Percentiles rank a stretch among this genome's conserved stretches.
These are phyloP conservation scores for Lophiotrema nucula DNA, from an alignment of 495 filamentous ascomycete species.

Conservation along the genomic window DNA sequence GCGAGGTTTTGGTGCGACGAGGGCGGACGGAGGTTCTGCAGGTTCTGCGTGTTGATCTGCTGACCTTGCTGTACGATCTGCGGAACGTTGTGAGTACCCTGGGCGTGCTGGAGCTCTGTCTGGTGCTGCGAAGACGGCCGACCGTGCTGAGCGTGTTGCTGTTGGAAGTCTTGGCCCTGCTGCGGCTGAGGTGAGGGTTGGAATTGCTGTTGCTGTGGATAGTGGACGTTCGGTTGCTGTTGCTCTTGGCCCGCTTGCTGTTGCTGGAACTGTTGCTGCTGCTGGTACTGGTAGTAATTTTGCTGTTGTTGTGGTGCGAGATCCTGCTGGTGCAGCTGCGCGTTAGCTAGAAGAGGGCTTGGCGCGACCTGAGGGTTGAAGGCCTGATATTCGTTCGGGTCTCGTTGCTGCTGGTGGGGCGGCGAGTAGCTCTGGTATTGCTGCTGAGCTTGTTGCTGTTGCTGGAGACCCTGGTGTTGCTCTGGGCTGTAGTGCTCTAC, in stretches of 20 bases:
- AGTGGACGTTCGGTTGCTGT: conserved; percentile 22
- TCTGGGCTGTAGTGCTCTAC: conserved; percentile 36
- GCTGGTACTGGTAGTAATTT: conserved; percentile 32
- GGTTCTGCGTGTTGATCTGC: conserved; percentile 22
- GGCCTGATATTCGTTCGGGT: conserved; percentile 31
- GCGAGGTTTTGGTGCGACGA: conserved; percentile 29
- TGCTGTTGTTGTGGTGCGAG: conserved; percentile 22
- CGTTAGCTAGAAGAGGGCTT: conserved; percentile 20
- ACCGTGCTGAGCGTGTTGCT: conserved; percentile 24
- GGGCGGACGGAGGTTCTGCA: conserved; percentile 30
- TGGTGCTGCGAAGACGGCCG: conserved; percentile 25
- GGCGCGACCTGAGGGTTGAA: conserved; percentile 26
- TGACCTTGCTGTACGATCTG: conserved; percentile 28
- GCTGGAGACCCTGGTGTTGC: conserved; percentile 25
- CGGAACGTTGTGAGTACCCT: conserved; percentile 23
- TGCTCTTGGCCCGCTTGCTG: conserved; percentile 22
- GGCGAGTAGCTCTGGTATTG: conserved; percentile 32
- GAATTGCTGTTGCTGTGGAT: conserved; percentile 24
- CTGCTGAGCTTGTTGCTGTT: conserved; percentile 22
- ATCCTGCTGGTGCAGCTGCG: conserved; percentile 24
- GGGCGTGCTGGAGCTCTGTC: conserved; percentile 24
- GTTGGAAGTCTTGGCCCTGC: conserved; percentile 31
- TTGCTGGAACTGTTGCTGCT: conserved; percentile 22
- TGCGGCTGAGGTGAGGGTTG: conserved; percentile 28
- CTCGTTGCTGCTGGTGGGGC: conserved; percentile 16